Base-by-base conservation (phyloP, 2,329 filamentous ascomycete species). In the Lojkania enalia region DNA sequence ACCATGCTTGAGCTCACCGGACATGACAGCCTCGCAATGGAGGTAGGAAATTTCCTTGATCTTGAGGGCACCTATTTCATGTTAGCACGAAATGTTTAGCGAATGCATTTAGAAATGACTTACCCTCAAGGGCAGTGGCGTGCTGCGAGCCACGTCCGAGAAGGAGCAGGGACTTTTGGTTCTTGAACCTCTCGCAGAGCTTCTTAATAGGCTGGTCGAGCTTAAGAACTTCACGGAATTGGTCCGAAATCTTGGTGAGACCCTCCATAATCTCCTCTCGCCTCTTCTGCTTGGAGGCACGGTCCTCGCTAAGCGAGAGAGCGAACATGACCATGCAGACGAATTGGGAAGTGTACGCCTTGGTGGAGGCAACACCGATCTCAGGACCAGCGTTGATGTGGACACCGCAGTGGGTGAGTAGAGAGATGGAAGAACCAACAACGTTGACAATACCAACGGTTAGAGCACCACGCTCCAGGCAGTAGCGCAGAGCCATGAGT, bases 301-400 rank as follows among this genome's bases (percentile, higher is more conserved):
- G 89, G 74, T 99, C 94, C 77, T 99, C 94, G 66, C 89, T 94
- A 46, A 99, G 83, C 20, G 91, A 96, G 54, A 99, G 80, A 5
- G 94, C 94, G 66, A 99, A 97, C 94, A 99, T 99, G 76, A 97
- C 88, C 90, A 99, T 96, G 71, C 94, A 95, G 67, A 99, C 90
- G 73, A 97, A 99, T 72, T 99, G 94, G 35, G 94, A 97, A 12
- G 94, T 99, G 78, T 99, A 99, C 29, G 94, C 94, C 81, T 99
- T 99, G 73, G 94, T 99, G 35, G 92, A 97, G 49, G 94, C 94
- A 56, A 99, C 94, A 84, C 94, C 94, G 54, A 99, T 97, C 74
- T 99, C 94, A 42, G 94, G 94, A 45, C 94, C 94, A 58, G 94
- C 94, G 75, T 99, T 99, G 79, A 99, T 91, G 80, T 99, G 94